These are phyloP conservation scores for Oidiodendron maius DNA, from an alignment of 495 filamentous ascomycete genomes.

Conservation along the genomic window DNA sequence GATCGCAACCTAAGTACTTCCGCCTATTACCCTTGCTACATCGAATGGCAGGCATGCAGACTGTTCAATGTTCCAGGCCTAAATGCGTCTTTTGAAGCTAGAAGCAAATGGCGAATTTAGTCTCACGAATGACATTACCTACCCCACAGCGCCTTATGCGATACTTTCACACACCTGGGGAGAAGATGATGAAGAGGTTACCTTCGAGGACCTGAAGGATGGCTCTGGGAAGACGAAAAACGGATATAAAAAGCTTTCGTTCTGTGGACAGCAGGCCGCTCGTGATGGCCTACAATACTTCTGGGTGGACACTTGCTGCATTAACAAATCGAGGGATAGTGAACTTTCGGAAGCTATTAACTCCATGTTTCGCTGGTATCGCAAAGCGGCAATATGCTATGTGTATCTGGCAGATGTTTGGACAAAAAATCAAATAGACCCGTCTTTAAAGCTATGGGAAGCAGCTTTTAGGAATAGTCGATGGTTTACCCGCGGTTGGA, in stretches of 20 bases:
- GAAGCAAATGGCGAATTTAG: conserved; percentile 13
- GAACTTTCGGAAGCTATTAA: too few species aligned
- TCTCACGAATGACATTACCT: conserved; percentile 11
- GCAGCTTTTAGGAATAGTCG: conserved; percentile 9
- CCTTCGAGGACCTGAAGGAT: conserved; percentile 16
- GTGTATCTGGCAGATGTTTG: conserved; percentile 25
- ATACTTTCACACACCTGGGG: too few species aligned
- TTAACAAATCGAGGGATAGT: too few species aligned
- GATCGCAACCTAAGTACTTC: too few species aligned
- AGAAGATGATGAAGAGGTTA: conserved; percentile 21
- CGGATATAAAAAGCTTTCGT: conserved; percentile 25
- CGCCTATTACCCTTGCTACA: conserved; percentile 11
- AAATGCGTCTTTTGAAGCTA: conserved; percentile 14
- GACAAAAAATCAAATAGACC: conserved; percentile 6
- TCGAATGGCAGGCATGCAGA: conserved; percentile 10
- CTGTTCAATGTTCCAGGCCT: conserved; percentile 6
- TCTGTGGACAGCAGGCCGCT: conserved; percentile 24
- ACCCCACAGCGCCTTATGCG: conserved; percentile 14
- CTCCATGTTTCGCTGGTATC: too few species aligned
- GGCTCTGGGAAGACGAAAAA: conserved; percentile 15
- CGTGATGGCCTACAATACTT: too few species aligned
- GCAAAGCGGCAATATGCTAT: conserved; percentile 24
- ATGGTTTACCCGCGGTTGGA: too few species aligned
- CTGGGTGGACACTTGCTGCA: too few species aligned
- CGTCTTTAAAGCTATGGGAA: conserved; percentile 9